Evolutionary conservation across 192 early-diverging fungal species (phyloP).

Genomic region (Rhizophagus prolifer): DNA sequence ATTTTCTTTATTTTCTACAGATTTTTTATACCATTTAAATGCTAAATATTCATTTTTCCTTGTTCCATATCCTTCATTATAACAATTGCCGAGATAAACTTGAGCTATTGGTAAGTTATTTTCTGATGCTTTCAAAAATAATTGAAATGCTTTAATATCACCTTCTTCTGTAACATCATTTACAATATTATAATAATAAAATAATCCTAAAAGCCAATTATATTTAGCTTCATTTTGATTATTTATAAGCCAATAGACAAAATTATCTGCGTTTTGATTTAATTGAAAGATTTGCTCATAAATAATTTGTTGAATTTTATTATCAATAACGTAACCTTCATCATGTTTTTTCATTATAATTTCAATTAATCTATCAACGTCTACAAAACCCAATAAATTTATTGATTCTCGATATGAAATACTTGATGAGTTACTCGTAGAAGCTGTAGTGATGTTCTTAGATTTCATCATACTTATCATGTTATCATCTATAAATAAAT

Average conservation of each 20-base stretch:
- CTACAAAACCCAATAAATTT: neutral
- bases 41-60: neutral
- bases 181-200: neutral
- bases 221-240: neutral
- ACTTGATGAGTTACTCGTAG: neutral
- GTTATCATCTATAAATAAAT: neutral
- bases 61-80: neutral
- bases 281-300: neutral
- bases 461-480: neutral
- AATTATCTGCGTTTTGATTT: neutral
- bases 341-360: neutral
- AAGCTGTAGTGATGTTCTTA: too few species aligned
- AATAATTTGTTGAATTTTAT: neutral
- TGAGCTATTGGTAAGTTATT: neutral
- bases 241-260: neutral
- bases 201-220: neutral
- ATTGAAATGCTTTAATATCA: neutral
- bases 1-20: neutral
- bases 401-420: neutral
- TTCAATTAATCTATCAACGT: neutral
- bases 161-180: neutral
- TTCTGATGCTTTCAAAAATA: neutral
- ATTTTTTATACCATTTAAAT: neutral
- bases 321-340: neutral
- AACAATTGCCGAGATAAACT: neutral